Evolutionary conservation across 2,329 filamentous ascomycete species (phyloP).

Genomic region (Aspergillus piperis): DNA sequence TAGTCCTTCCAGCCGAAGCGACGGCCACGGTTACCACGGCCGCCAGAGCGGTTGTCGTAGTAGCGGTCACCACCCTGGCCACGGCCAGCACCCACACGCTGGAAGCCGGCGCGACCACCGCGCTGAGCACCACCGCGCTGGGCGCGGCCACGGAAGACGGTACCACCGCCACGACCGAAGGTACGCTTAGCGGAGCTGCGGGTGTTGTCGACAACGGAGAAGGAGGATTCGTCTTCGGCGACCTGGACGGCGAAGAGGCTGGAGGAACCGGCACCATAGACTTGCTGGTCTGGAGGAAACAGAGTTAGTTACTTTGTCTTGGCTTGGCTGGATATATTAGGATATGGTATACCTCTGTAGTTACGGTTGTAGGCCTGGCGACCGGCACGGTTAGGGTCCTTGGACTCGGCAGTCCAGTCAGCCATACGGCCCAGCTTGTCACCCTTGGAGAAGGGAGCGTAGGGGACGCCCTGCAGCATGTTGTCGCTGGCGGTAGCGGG

Average conservation of each 20-base stretch:
- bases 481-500: slow-evolving; percentile 80
- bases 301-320: background rate
- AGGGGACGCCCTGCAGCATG: slow-evolving; percentile 90
- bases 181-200: slow-evolving; percentile 80
- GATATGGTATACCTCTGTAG: slow-evolving; percentile 70
- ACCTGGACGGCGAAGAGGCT: slow-evolving; percentile 86
- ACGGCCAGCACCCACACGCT: slow-evolving; percentile 69
- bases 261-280: slow-evolving; percentile 87
- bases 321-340: slow-evolving; percentile 2
- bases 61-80: slow-evolving; percentile 65
- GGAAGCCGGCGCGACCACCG: slow-evolving; percentile 69
- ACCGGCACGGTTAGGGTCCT: slow-evolving; percentile 70
- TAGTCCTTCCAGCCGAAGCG: slow-evolving; percentile 98
- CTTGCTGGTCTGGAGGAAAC: slow-evolving; percentile 76
- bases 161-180: slow-evolving; percentile 82
- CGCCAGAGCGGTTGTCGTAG: slow-evolving; percentile 70
- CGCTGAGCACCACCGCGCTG: slow-evolving; percentile 78
- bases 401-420: slow-evolving; percentile 92
- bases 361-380: slow-evolving; percentile 89
- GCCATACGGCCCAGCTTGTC: slow-evolving; percentile 99
- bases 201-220: slow-evolving; percentile 96
- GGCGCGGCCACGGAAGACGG: slow-evolving; percentile 78
- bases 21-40: slow-evolving; percentile 72
- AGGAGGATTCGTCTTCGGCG: slow-evolving; percentile 93
- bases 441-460: slow-evolving; percentile 96